Percentiles rank a stretch among this genome's conserved stretches.
Conservation (phyloP, 2,329 filamentous ascomycete genomes). For the Neonectria coccinea region DNA sequence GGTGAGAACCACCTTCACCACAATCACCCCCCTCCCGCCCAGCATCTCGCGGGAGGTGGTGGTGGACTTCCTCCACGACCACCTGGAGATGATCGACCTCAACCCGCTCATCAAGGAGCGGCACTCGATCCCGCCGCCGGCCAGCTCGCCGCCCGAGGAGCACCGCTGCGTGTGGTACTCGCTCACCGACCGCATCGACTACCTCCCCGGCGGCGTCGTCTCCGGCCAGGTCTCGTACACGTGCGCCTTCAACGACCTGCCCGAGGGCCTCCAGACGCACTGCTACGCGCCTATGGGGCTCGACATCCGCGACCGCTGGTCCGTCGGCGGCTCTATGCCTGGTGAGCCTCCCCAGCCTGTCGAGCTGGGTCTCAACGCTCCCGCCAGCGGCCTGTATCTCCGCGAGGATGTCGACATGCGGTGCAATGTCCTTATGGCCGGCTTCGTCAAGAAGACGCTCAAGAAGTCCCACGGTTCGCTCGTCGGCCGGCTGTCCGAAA, state of each 20-base stretch:
- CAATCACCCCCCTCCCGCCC: slow-evolving; percentile 80
- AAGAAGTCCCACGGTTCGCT: slow-evolving; percentile 79
- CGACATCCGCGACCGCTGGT: slow-evolving; percentile 84
- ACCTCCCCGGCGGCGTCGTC: slow-evolving; percentile 74
- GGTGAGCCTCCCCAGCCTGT: slow-evolving; percentile 74
- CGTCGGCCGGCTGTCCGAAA: slow-evolving; percentile 68
- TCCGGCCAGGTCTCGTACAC: slow-evolving; percentile 80
- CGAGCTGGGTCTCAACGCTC: slow-evolving; percentile 75
- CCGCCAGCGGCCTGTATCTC: slow-evolving; percentile 78
- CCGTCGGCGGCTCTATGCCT: slow-evolving; percentile 76
- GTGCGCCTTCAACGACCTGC: slow-evolving; percentile 81
- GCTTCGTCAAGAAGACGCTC: slow-evolving; percentile 85
- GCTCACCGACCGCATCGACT: slow-evolving; percentile 80
- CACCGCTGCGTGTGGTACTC: slow-evolving; percentile 80
- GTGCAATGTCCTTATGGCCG: slow-evolving; percentile 80
- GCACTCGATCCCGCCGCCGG: slow-evolving; percentile 74
- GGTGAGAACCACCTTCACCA: slow-evolving; percentile 74
- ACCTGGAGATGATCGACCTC: slow-evolving; percentile 86
- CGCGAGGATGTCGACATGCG: slow-evolving; percentile 86
- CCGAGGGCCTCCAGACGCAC: slow-evolving; percentile 82
- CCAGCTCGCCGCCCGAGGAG: slow-evolving; percentile 77
- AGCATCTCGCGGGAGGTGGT: slow-evolving; percentile 77
- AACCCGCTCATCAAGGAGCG: slow-evolving; percentile 85
- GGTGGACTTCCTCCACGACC: slow-evolving; percentile 80
- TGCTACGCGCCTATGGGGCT: slow-evolving; percentile 85